These are phyloP conservation scores for Carex arenaria DNA, from an alignment of 202 grass and related monocot genomes.

Conservation along the genomic window DNA sequence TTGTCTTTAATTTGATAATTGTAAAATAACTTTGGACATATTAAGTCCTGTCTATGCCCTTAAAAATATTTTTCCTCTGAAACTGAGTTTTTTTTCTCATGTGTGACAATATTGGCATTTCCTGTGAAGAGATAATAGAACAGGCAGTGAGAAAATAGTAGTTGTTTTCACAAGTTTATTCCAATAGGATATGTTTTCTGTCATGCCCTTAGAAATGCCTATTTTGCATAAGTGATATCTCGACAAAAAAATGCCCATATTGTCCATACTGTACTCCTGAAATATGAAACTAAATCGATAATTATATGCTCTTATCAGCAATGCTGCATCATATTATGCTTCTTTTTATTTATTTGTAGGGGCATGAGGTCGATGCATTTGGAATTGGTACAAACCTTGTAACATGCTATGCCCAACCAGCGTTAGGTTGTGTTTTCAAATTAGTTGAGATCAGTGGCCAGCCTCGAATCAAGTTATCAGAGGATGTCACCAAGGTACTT, in stretches of 20 bases:
- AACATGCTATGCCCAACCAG: slow-evolving; percentile 49
- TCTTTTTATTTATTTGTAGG: slow-evolving; percentile 17
- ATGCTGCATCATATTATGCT: neutral
- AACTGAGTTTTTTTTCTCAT: neutral
- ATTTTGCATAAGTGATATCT: neutral
- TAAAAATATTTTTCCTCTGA: neutral
- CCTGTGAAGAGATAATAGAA: neutral
- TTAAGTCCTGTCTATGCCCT: neutral
- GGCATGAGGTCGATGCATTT: slow-evolving; percentile 50
- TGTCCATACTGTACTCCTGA: neutral
- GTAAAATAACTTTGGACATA: neutral
- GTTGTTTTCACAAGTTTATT: neutral
- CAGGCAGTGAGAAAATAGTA: neutral
- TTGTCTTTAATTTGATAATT: neutral
- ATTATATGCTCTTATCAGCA: neutral
- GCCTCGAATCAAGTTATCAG: slow-evolving; percentile 51
- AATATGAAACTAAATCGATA: neutral
- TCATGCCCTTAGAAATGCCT: neutral
- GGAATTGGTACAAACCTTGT: slow-evolving; percentile 49
- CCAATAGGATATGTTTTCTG: neutral
- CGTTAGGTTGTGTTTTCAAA: slow-evolving; percentile 58
- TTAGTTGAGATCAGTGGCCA: slow-evolving; percentile 54
- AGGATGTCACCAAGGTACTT: slow-evolving; percentile 48
- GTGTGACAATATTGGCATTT: neutral
- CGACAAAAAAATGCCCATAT: neutral